Evolutionary conservation across 805 yeast genomes (phyloP).

Genomic region (Metschnikowia drakensbergensis): DNA sequence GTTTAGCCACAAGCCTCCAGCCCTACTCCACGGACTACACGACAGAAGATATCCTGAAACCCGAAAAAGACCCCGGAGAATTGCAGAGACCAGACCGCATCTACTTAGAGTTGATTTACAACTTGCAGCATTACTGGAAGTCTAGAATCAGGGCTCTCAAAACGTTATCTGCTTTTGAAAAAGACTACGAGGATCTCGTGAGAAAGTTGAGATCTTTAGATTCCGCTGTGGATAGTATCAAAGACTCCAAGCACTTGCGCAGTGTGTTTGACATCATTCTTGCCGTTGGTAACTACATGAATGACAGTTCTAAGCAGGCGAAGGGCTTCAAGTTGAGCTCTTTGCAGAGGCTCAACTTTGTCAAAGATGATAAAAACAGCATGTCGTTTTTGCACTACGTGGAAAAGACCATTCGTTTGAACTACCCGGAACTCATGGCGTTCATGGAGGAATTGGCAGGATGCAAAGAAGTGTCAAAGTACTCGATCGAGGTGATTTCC

Average conservation of each 20-base stretch:
- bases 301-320: conserved; percentile 63
- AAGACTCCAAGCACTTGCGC: conserved; percentile 50
- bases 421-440: conserved; percentile 59
- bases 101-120: conserved; percentile 76
- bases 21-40: conserved; percentile 77
- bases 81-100: conserved; percentile 85
- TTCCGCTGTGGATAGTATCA: conserved; percentile 52
- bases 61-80: conserved; percentile 67
- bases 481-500: conserved; percentile 60
- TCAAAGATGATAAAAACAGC: conserved; percentile 67
- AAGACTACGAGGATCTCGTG: conserved; percentile 71
- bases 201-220: conserved; percentile 62
- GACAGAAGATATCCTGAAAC: conserved; percentile 30
- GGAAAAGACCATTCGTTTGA: conserved; percentile 60
- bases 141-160: conserved; percentile 82
- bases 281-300: conserved; percentile 77
- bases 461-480: conserved; percentile 52
- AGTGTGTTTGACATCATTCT: conserved; percentile 62
- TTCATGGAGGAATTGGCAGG: conserved; percentile 59
- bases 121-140: conserved; percentile 86
- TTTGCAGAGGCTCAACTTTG: conserved; percentile 62
- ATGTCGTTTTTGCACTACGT: conserved; percentile 72
- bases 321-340: conserved; percentile 69
- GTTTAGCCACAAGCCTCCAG: conserved; percentile 63
- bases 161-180: conserved; percentile 65